Percentiles rank a stretch among this genome's conserved stretches.
Conservation (phyloP, 768 basidiomycete species). For the Mycena indigotica region DNA sequence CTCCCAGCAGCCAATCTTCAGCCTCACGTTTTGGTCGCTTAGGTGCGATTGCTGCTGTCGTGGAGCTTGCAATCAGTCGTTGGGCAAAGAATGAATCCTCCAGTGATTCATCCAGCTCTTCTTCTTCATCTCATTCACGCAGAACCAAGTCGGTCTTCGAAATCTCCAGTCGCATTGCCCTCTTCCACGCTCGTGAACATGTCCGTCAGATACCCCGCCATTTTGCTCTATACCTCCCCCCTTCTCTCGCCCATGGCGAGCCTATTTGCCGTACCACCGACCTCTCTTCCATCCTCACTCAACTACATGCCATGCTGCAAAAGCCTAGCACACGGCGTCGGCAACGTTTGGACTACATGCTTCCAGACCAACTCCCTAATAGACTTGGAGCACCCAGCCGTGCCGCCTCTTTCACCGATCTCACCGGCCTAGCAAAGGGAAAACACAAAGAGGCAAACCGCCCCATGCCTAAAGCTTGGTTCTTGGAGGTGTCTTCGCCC, state of each 20-base stretch:
- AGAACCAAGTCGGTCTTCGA: conserved; percentile 59
- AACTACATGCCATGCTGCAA: conserved; percentile 52
- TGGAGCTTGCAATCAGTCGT: conserved; percentile 70
- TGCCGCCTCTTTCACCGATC: conserved; percentile 33
- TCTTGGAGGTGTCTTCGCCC: conserved; percentile 86
- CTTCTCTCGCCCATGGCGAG: conserved; percentile 27
- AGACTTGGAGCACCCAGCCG: conserved; percentile 27
- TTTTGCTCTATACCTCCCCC: conserved; percentile 68
- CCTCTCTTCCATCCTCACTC: conserved; percentile 48
- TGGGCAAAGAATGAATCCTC: conserved; percentile 63
- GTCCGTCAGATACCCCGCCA: conserved; percentile 60
- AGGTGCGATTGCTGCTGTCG: conserved; percentile 58
- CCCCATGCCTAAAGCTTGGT: conserved; percentile 69
- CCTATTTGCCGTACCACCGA: conserved; percentile 48
- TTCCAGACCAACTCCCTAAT: conserved; percentile 30
- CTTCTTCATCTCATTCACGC: conserved; percentile 48
- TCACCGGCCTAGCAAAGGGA: conserved; percentile 44
- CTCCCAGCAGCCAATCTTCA: conserved; percentile 28
- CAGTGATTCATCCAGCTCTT: conserved; percentile 43
- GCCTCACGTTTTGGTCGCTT: conserved; percentile 48
- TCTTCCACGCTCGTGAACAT: conserved; percentile 63
- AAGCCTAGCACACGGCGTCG: conserved; percentile 31
- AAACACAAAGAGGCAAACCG: conserved; percentile 41
- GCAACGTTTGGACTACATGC: conserved; percentile 36
- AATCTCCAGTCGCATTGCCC: conserved; percentile 59